Evolutionary conservation across 495 filamentous ascomycete species (phyloP), one percentile per base, ranked within the genome.

Genomic region (Aspergillus nanangensis): DNA sequence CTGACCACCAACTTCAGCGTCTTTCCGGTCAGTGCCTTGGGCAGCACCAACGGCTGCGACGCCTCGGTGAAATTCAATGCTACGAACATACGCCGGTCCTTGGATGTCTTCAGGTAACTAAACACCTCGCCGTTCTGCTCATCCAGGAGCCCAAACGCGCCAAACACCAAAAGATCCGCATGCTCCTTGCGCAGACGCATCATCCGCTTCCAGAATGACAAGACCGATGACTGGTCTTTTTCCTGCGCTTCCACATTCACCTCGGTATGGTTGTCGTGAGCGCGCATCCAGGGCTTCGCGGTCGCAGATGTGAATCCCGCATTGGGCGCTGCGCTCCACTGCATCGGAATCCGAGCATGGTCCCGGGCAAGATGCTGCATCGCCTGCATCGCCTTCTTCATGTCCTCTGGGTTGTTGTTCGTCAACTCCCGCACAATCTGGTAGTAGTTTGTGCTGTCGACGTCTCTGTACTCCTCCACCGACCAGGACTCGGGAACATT

Each of bases 401-500:
- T 35, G 17, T 44, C 48, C 8, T 10, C 53, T 1, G 48, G 41
- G 33, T 65, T 52, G 8, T n/a, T 25, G 1, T 45, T 48, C 8
- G 29, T 45, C 1, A 19, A 52, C 38, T 20, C 42, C 48, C 38
- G 69, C 61, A 39, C 65, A 61, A 58, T 39, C 0, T 18, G 5
- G 14, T 75, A 81, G 43, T 77, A 82, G 40, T 76, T 78, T 7
- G 74, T 48, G 9, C 72, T 70, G 49, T 85, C 83, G 31, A 87
- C 67, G 53, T 87, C 84, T 33, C 79, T 74, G 60, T 81, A 85
- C 41, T 84, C 75, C 5, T 74, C 72, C 14, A 82, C 72, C 0
- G 56, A 51, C 81, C 81, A 86, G n/a, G 69, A 46, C 10, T 49
- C 43, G 0, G 84, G 81, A 14, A 78, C 71, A 47, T 87, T 86